Conservation (phyloP, 257 asterid species). For the Jasminum sambac region DNA sequence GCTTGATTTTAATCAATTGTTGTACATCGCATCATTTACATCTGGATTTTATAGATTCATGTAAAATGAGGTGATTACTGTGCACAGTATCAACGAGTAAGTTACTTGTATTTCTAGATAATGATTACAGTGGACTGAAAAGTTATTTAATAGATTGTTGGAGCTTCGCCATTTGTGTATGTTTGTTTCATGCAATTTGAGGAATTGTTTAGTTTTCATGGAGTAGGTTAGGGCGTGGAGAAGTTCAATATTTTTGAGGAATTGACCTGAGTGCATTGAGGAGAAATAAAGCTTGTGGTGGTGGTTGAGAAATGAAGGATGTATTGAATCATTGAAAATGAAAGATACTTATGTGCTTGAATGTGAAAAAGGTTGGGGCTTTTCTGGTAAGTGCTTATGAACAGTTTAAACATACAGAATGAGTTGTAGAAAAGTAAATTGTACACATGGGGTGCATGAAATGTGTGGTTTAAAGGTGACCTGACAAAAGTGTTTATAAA, state of each 20-base stretch:
- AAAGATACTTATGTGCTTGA: slow-evolving; percentile 10
- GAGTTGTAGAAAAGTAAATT: too few relatives aligned
- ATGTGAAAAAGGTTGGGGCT: neutral
- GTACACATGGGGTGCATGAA: too few relatives aligned
- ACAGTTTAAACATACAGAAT: too few relatives aligned
- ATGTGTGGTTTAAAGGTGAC: too few relatives aligned
- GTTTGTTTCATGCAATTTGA: slow-evolving; percentile 15
- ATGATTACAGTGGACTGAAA: slow-evolving; percentile 7
- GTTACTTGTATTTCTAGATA: slow-evolving; percentile 20
- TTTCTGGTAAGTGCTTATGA: too few relatives aligned
- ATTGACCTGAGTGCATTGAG: slow-evolving; percentile 2
- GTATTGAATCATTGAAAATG: slow-evolving; percentile 17
- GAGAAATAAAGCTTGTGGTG: slow-evolving; percentile 12
- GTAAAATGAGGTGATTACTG: slow-evolving; percentile 25
- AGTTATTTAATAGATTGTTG: slow-evolving; percentile 2
- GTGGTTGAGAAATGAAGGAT: neutral
- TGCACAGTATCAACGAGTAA: slow-evolving; percentile 20
- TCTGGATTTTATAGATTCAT: slow-evolving; percentile 8
- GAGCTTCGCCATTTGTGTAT: slow-evolving; percentile 17
- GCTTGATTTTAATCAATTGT: slow-evolving; percentile 13
- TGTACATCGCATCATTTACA: slow-evolving; percentile 5
- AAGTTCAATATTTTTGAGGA: neutral
- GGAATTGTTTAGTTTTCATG: neutral
- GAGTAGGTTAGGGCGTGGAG: neutral
- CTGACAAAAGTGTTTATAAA: too few relatives aligned